phyloP scores from a whole-genome alignment of 2,329 filamentous ascomycete species.

The Cordyceps cicadae region DNA sequence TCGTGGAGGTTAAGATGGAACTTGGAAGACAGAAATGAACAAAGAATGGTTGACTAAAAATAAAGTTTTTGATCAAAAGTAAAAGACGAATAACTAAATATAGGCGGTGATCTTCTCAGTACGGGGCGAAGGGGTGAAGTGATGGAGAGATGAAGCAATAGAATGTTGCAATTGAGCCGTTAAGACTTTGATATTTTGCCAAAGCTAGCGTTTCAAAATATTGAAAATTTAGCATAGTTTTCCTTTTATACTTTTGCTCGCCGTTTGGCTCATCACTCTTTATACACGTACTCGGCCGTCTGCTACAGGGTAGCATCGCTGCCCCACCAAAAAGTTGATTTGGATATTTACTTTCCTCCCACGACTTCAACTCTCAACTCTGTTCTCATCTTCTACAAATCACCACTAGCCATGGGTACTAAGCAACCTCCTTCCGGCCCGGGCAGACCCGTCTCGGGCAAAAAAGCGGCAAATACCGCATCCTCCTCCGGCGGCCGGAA shows the following conservation, averaged over 20 bases:
- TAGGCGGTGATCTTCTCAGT: too few relatives aligned
- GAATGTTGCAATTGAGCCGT: too few relatives aligned
- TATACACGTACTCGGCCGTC: background rate
- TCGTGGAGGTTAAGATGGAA: too few relatives aligned
- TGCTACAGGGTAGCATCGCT: background rate
- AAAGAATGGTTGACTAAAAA: too few relatives aligned
- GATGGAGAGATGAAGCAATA: too few relatives aligned
- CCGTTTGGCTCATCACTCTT: background rate
- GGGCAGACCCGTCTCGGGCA: conserved; percentile 14
- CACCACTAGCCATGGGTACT: conserved; percentile 20
- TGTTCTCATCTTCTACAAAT: background rate
- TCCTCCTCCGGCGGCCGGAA: conserved; percentile 15
- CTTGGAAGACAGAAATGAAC: too few relatives aligned
- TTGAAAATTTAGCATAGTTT: background rate
- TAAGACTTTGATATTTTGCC: too few relatives aligned
- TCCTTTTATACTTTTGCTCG: background rate
- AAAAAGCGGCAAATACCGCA: conserved; percentile 21
- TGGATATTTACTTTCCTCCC: background rate
- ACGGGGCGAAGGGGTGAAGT: too few relatives aligned
- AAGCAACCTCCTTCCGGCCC: conserved; percentile 20
- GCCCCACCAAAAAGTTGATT: conserved; percentile 8
- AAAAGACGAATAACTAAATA: too few relatives aligned
- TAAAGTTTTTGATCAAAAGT: too few relatives aligned
- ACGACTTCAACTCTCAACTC: background rate
- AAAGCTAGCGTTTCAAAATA: too few relatives aligned